Evolutionary conservation across 768 basidiomycete genomes (phyloP), one percentile per base, ranked within the genome.

Genomic region (Lentinula boryana): DNA sequence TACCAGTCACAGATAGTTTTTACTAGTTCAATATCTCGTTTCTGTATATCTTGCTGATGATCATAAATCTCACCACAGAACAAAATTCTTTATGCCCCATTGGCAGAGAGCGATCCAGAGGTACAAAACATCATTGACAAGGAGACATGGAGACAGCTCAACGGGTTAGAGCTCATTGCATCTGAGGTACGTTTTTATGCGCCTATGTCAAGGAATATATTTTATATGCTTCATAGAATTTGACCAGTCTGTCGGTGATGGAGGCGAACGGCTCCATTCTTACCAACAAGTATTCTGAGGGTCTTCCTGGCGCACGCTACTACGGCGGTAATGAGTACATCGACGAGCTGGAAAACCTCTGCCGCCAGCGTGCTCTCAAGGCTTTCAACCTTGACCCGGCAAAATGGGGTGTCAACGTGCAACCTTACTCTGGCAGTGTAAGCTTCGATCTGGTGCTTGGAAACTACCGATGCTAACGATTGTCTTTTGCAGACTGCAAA

Each of bases 211-310:
- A 35, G 10, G 4, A 27, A 5, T n/a, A 44, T 7, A 51, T 61
- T 31, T 4, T 27, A 63, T 58, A 27, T 5, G 36, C 33, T 10
- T 10, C 32, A 33, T 64, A 96, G 96, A 98, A 98, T 80, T 78
- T 99, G 82, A 98, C 97, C 62, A 94, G 93, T 68, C 83, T 86
- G 68, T 94, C 96, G 27, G 88, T 92, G 56, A 95, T 98, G 89
- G 92, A 98, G 76, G 96, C 95, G 64, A 98, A 98, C 76, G 97
- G 97, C 54, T 98, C 96, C 59, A 95, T 99, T 72, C 75, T 98
- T 71, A 98, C 96, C 72, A 97, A 97, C 86, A 98, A 98, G 78
- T 97, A 97, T 82, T 98, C 97, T 21, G 97, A 98, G 77, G 97
- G 97, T 80, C 92, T 98, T 52, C 97, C 97, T n/a, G 86, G 85